phyloP scores from a whole-genome alignment of 768 basidiomycete species.

The Boletus patriciae region DNA sequence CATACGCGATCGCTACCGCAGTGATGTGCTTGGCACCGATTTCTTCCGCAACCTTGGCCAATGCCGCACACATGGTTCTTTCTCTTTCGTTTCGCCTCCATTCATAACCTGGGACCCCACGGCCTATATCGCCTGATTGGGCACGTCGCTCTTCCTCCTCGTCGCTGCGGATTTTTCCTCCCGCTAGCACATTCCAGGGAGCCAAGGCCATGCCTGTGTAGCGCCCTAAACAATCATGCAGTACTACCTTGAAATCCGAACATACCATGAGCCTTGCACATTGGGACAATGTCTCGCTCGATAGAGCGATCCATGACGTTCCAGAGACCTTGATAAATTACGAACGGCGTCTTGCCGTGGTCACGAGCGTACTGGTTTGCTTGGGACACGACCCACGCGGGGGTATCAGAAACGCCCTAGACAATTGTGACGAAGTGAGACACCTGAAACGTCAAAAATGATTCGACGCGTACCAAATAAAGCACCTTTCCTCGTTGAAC shows the following conservation, averaged over 20 bases:
- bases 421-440: neutral
- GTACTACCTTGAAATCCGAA: neutral
- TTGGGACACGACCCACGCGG: slow-evolving; percentile 42
- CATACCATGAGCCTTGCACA: slow-evolving; percentile 28
- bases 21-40: slow-evolving; percentile 49
- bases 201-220: slow-evolving; percentile 35
- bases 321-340: slow-evolving; percentile 45
- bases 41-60: slow-evolving; percentile 52
- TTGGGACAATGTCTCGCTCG: slow-evolving; percentile 45
- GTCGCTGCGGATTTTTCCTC: slow-evolving; percentile 35
- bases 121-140: slow-evolving; percentile 16
- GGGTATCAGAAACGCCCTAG: slow-evolving; percentile 33
- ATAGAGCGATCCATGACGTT: slow-evolving; percentile 37
- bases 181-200: slow-evolving; percentile 38
- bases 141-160: slow-evolving; percentile 32
- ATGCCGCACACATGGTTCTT: slow-evolving; percentile 40
- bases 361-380: slow-evolving; percentile 44
- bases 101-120: neutral
- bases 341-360: slow-evolving; percentile 46
- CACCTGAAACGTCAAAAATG: too few species aligned
- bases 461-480: slow-evolving; percentile 27
- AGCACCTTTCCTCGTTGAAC: slow-evolving; percentile 41
- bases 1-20: slow-evolving; percentile 45
- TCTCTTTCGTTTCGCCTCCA: slow-evolving; percentile 53
- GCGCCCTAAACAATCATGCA: neutral